Evolutionary conservation across 257 asterid species (phyloP).

Genomic region (Lavandula angustifolia): DNA sequence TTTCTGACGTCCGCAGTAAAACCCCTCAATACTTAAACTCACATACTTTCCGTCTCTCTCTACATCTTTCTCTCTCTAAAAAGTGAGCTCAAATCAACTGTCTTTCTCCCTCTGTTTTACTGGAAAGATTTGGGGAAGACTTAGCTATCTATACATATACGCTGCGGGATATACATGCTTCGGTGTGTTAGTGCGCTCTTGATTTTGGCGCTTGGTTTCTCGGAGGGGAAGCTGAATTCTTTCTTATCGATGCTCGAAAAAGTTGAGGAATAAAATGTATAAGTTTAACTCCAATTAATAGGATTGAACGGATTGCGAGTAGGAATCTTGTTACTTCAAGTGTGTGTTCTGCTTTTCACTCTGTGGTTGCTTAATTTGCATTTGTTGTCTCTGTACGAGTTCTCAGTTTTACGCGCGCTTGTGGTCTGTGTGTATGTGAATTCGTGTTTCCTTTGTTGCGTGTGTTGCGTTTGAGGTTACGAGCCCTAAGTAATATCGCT

Average conservation of each 20-base stretch:
- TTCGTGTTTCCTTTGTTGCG: constrained; percentile 14
- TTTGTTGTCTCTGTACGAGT: not conserved
- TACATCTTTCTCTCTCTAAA: constrained; percentile 56
- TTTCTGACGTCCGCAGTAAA: constrained; percentile 71
- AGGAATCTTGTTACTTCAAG: constrained; percentile 37
- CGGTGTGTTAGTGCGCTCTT: constrained; percentile 13
- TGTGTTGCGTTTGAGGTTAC: constrained; percentile 23
- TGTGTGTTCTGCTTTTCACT: constrained; percentile 11
- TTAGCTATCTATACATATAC: constrained; percentile 29
- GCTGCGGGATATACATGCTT: constrained; percentile 22
- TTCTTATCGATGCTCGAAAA: constrained; percentile 23
- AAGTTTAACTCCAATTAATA: constrained; percentile 33
- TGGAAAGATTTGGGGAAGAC: constrained; percentile 34
- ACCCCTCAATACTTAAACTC: constrained; percentile 41
- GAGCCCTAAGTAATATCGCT: constrained; percentile 28
- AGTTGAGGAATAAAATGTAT: not conserved
- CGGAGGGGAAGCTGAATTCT: constrained; percentile 19
- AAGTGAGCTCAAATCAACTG: constrained; percentile 34
- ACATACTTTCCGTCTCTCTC: constrained; percentile 37
- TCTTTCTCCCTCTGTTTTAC: constrained; percentile 35
- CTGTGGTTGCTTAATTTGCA: constrained; percentile 22
- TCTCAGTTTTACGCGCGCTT: constrained; percentile 13
- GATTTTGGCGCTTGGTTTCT: constrained; percentile 8
- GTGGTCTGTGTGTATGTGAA: not conserved
- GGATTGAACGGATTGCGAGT: constrained; percentile 35